phyloP scores from a whole-genome alignment of 257 asterid species.

The Gardenia jasminoides region DNA sequence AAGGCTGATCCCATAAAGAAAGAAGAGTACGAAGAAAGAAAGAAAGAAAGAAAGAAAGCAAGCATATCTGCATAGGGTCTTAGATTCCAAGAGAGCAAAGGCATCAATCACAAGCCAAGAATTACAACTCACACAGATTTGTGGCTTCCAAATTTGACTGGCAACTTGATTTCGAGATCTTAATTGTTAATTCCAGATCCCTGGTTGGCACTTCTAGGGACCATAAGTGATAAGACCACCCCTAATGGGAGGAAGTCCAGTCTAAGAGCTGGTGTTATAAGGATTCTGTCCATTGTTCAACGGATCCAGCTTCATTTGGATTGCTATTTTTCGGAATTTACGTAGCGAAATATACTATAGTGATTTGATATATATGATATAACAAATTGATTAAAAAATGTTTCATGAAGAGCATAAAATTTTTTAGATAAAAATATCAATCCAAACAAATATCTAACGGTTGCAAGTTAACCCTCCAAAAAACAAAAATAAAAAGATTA shows the following conservation, averaged over 20 bases:
- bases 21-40: slow-evolving; percentile 6
- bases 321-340: too few species aligned
- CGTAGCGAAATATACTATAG: too few species aligned
- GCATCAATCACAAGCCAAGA: slow-evolving; percentile 9
- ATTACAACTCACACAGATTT: background rate
- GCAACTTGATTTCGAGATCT: too few species aligned
- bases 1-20: slow-evolving; percentile 6
- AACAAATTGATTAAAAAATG: too few species aligned
- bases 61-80: background rate
- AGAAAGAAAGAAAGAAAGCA: background rate
- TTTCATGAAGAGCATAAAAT: too few species aligned
- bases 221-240: background rate
- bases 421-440: too few species aligned
- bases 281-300: background rate
- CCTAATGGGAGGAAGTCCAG: background rate
- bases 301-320: too few species aligned
- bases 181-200: background rate
- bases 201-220: background rate
- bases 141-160: background rate
- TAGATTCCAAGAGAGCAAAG: background rate
- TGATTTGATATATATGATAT: too few species aligned
- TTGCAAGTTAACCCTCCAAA: too few species aligned
- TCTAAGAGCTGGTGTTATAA: slow-evolving; percentile 5
- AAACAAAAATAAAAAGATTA: too few species aligned
- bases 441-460: too few species aligned